Percentiles rank a stretch among this genome's conserved stretches.
phyloP scores from a whole-genome alignment of 2,329 filamentous ascomycete genomes.

The Hypomyces rosellus region DNA sequence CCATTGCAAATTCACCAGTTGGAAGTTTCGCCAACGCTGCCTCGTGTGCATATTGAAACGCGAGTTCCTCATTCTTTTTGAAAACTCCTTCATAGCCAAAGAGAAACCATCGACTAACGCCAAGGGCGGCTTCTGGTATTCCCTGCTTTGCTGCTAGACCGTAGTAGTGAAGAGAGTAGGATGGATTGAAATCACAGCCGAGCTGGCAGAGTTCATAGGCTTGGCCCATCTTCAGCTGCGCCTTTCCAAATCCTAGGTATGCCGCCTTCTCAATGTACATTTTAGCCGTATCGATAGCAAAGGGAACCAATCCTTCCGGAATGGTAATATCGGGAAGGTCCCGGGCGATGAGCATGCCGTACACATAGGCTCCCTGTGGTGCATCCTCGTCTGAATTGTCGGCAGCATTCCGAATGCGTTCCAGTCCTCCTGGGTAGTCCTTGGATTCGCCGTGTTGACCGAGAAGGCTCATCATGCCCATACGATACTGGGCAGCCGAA shows the following conservation, averaged over 20 bases:
- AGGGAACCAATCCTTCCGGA: constrained; percentile 62
- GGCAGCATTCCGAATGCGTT: constrained; percentile 77
- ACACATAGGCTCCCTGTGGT: constrained; percentile 90
- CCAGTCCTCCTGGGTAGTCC: constrained; percentile 69
- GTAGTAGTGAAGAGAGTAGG: constrained; percentile 91
- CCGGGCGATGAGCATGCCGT: constrained; percentile 86
- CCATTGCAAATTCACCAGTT: constrained; percentile 92
- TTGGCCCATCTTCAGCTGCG: constrained; percentile 94
- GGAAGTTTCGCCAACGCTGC: constrained; percentile 75
- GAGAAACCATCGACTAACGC: constrained; percentile 97
- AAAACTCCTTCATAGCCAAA: constrained; percentile 92
- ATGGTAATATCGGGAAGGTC: constrained; percentile 87
- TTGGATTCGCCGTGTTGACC: constrained; percentile 88
- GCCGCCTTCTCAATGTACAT: constrained; percentile 95
- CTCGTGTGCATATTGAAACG: constrained; percentile 83
- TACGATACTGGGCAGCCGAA: constrained; percentile 76
- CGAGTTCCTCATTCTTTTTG: constrained; percentile 89
- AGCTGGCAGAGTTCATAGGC: constrained; percentile 92
- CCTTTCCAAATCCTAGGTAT: constrained; percentile 91
- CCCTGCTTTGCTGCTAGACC: constrained; percentile 87
- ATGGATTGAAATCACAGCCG: constrained; percentile 90
- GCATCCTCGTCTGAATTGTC: constrained; percentile 91
- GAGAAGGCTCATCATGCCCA: constrained; percentile 96
- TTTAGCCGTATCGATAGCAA: constrained; percentile 66
- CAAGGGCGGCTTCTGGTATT: constrained; percentile 87